These are phyloP conservation scores for Colletotrichum endophyticum DNA, from an alignment of 2,329 filamentous ascomycete genomes.

Conservation along the genomic window DNA sequence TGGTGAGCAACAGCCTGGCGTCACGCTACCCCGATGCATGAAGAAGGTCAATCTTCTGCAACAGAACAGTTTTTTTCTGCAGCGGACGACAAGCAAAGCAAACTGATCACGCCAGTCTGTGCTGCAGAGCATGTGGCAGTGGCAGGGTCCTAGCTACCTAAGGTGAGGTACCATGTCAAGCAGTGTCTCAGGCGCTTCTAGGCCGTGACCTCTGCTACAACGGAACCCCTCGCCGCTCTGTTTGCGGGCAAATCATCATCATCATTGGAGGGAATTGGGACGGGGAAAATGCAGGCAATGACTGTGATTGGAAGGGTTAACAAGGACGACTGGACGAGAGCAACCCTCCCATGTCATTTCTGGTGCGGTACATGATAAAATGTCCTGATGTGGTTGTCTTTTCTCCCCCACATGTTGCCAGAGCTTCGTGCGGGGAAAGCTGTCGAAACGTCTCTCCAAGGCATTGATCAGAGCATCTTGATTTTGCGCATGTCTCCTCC, in stretches of 20 bases:
- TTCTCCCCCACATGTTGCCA: conserved; percentile 14
- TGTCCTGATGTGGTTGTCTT: not conserved
- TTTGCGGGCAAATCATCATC: conserved; percentile 11
- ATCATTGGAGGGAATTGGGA: not conserved
- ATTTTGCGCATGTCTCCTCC: not conserved
- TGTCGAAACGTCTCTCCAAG: not conserved
- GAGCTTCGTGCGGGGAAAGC: conserved; percentile 19
- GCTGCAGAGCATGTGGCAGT: not conserved
- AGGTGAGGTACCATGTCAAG: not conserved
- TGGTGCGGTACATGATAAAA: not conserved
- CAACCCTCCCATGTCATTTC: not conserved
- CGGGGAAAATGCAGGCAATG: not conserved
- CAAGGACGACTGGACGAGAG: not conserved
- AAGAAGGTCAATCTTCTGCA: conserved; percentile 17
- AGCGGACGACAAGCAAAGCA: not conserved
- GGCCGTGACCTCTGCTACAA: not conserved
- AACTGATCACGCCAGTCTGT: not conserved
- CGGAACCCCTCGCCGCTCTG: not conserved
- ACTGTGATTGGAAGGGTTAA: conserved; percentile 18
- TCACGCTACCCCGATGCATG: not conserved
- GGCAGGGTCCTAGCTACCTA: not conserved
- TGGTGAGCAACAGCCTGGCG: not conserved
- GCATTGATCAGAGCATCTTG: not conserved
- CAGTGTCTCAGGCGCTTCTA: conserved; percentile 2
- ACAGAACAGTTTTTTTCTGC: not conserved